Base-by-base conservation (phyloP, 2,329 filamentous ascomycete genomes). In the Pseudocercospora macadamiae region DNA sequence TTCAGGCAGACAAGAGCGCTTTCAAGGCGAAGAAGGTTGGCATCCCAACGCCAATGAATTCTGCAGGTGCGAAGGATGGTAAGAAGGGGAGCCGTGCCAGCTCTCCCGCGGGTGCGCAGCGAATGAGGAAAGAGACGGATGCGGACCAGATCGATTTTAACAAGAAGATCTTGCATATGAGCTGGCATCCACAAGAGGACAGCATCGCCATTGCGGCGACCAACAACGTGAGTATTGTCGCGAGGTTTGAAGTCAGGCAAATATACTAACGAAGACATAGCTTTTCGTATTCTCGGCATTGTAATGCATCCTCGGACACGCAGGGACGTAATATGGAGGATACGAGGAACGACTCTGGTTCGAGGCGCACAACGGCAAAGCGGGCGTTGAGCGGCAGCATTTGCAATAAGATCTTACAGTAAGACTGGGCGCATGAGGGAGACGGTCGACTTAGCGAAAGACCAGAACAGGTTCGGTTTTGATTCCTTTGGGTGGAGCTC, bases 21-120 rank as follows among this genome's bases (percentile, higher is more conserved):
- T 99, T 99, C 86, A 99, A 99, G 80, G 95, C 95, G 32, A 99
- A 99, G 87, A 99, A 97, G 82, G 93, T 99, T 65, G 95, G 95
- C 63, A 91, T 99, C 51, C 95, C 95, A 37, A 97, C 93, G 54
- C 95, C 95, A 32, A 97, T 99, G 83, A 97, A 97, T 78, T 82
- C 84, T 51, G 84, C 90, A 64, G 68, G 63, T 28, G 66, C 62
- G 16, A 74, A 73, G 63, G 67, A 70, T 36, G 69, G 69, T 44
- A 97, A 96, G 86, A 97, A 96, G 82, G 87, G 88, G 51, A 96
- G 92, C 63, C 86, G 95, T 77, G 91, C 93, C 59, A 90, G 88
- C 66, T 97, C 93, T 75, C 93, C 95, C 61, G 90, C 90, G 30
- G 90, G 93, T 72, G 92, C 91, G 57, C 91, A 95, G 74, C 86